Percentiles rank a stretch among this genome's conserved stretches.
Conservation (phyloP, 2,329 filamentous ascomycete genomes). For the Alternaria hordeiaustralica region DNA sequence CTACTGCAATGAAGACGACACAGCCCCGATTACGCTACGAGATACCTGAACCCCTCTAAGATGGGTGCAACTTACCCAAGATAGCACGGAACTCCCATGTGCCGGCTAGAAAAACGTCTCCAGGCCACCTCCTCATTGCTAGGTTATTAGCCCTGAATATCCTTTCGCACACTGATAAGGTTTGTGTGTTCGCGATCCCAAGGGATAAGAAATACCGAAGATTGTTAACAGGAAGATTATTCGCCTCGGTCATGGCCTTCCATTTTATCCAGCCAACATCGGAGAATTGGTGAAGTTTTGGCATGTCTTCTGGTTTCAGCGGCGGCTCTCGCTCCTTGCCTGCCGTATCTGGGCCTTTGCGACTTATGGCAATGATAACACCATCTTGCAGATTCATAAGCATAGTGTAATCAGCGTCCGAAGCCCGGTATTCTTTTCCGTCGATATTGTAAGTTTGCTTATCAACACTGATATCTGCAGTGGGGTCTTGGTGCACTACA, state of each 20-base stretch:
- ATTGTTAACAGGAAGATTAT: slow-evolving; percentile 6
- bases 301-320: slow-evolving; percentile 12
- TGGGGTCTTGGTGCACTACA: slow-evolving; percentile 14
- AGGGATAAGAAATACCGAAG: slow-evolving; percentile 25
- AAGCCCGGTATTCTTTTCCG: slow-evolving; percentile 15
- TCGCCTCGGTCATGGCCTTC: slow-evolving; percentile 4
- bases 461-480: not conserved
- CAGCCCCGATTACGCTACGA: not conserved
- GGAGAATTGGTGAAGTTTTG: slow-evolving; percentile 23
- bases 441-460: slow-evolving; percentile 18
- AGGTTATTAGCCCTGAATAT: slow-evolving; percentile 12
- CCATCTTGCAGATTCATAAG: slow-evolving; percentile 20
- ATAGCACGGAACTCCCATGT: slow-evolving; percentile 22
- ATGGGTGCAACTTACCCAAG: slow-evolving; percentile 13
- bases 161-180: slow-evolving; percentile 12
- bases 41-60: not conserved
- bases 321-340: slow-evolving; percentile 15
- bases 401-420: slow-evolving; percentile 22
- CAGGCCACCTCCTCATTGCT: slow-evolving; percentile 20
- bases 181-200: slow-evolving; percentile 22
- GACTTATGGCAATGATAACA: slow-evolving; percentile 24
- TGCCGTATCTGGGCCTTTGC: slow-evolving; percentile 15
- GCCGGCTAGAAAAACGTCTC: slow-evolving; percentile 18
- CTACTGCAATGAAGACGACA: not conserved
- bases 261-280: slow-evolving; percentile 26